Base-by-base conservation (phyloP, 257 asterid genomes). In the Petunia axillaris region DNA sequence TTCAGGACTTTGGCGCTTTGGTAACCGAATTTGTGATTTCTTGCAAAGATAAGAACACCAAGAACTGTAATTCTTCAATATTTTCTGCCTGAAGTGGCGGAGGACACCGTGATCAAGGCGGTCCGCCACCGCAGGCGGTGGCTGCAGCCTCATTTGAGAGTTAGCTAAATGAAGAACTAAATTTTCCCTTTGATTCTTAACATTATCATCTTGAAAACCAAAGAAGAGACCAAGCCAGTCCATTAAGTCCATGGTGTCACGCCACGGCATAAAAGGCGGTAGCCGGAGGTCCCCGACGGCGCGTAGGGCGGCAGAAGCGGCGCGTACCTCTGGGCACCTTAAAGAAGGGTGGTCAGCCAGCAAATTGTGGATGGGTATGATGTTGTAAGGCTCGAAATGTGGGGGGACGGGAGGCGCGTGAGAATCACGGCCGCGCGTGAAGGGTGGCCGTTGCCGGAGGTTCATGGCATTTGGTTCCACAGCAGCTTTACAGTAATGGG, bases 191-290 rank as follows among this genome's bases (percentile, higher is more conserved):
- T 95, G 99, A 83, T 95, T 95, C 87, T 91, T 88, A 44, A 93
- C 97, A 91, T 82, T 95, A 89, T 93, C 98, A 2, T 44, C 70
- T 60, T 95, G 99, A 88, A 95, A 95, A n/a, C 99, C 99, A 76
- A 95, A 95, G 91, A 91, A 95, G 53, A 88, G 89, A 13, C 98
- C 99, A n/a, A 95, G 83, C 99, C 99, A 95, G 87, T 93, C 96
- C 54, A 95, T 68, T 60, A 95, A 87, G 90, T 95, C 99, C 92
- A 89, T 86, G 64, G 73, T 43, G 64, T 90, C 92, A 75, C 81
- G 83, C 97, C 94, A 91, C 44, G 87, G 86, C 16, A 76, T 68
- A 80, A 89, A 90, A 2, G 97, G 98, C 35, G 99, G 99, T 68
- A 75, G 84, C 46, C 92, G 93, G 85, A 93, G 97, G 83, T 87